Evolutionary conservation across 257 asterid genomes (phyloP).

Genomic region (Avicennia marina): DNA sequence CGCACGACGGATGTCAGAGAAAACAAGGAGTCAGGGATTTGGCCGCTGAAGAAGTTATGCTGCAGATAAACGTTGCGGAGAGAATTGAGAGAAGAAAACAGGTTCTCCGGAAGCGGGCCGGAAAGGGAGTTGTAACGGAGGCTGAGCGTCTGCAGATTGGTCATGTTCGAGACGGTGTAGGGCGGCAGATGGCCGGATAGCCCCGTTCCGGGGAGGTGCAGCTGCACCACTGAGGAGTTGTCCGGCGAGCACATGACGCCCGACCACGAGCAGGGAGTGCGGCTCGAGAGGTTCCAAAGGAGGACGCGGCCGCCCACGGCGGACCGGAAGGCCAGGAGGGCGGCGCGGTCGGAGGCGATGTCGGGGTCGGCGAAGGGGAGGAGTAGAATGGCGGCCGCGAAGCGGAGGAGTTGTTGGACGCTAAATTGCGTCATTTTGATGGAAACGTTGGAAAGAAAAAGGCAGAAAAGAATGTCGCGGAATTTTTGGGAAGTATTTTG

Average conservation of each 20-base stretch:
- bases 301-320: conserved; percentile 77
- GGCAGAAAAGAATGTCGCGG: not conserved
- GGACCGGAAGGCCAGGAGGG: conserved; percentile 64
- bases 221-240: conserved; percentile 53
- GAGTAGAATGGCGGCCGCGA: conserved; percentile 21
- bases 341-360: conserved; percentile 69
- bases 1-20: conserved; percentile 53
- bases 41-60: conserved; percentile 59
- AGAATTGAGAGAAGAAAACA: conserved; percentile 43
- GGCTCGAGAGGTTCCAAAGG: conserved; percentile 63
- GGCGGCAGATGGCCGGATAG: conserved; percentile 64
- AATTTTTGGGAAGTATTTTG: not conserved
- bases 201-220: conserved; percentile 84
- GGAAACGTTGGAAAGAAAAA: no score
- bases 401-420: conserved; percentile 11
- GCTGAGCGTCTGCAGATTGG: conserved; percentile 65
- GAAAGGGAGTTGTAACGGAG: conserved; percentile 80
- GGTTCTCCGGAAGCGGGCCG: conserved; percentile 55
- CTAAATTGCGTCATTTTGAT: conserved; percentile 24
- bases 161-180: conserved; percentile 47
- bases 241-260: conserved; percentile 68
- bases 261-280: conserved; percentile 68
- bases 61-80: conserved; percentile 68
- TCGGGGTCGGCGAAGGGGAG: conserved; percentile 36
- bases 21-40: conserved; percentile 56